A percentile compares a stretch with the other conserved stretches of the same genome.
phyloP scores from a whole-genome alignment of 768 basidiomycete genomes.

The Cyclocybe aegerita region DNA sequence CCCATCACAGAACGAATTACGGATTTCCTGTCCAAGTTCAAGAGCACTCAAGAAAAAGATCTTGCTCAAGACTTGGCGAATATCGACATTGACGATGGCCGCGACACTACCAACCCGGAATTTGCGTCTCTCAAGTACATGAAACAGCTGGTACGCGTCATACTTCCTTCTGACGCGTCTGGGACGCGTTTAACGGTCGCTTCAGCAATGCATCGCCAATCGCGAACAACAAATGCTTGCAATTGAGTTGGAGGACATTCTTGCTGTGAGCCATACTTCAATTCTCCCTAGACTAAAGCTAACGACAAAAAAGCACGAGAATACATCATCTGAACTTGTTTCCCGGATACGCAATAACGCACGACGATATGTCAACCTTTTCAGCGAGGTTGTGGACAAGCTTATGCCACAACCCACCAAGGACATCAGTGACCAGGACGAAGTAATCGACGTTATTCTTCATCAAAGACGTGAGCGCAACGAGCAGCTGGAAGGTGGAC shows the following conservation, averaged over 20 bases:
- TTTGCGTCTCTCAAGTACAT: conserved; percentile 70
- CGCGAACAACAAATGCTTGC: conserved; percentile 87
- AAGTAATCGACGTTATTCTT: conserved; percentile 95
- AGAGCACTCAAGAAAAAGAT: conserved; percentile 58
- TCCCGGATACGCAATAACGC: conserved; percentile 80
- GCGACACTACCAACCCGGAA: conserved; percentile 31
- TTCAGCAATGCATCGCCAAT: conserved; percentile 89
- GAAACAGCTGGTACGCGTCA: conserved; percentile 69
- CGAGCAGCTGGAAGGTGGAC: conserved; percentile 69
- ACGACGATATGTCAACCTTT: conserved; percentile 86
- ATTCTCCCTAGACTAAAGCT: conserved; percentile 6
- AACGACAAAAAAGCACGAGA: conserved; percentile 53
- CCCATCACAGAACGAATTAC: conserved; percentile 57
- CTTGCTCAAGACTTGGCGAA: conserved; percentile 65
- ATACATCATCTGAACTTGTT: conserved; percentile 72
- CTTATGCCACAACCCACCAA: conserved; percentile 87
- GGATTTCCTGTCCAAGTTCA: conserved; percentile 70
- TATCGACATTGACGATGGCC: conserved; percentile 62
- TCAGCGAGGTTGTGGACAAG: conserved; percentile 88
- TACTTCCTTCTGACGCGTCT: conserved; percentile 25
- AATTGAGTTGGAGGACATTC: conserved; percentile 88
- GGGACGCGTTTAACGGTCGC: conserved; percentile 20
- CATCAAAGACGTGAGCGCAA: conserved; percentile 92
- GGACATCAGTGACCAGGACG: conserved; percentile 88
- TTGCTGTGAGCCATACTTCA: conserved; percentile 44